These are phyloP conservation scores for Colletotrichum higginsianum DNA, from an alignment of 2,329 filamentous ascomycete species.

Conservation along the genomic window DNA sequence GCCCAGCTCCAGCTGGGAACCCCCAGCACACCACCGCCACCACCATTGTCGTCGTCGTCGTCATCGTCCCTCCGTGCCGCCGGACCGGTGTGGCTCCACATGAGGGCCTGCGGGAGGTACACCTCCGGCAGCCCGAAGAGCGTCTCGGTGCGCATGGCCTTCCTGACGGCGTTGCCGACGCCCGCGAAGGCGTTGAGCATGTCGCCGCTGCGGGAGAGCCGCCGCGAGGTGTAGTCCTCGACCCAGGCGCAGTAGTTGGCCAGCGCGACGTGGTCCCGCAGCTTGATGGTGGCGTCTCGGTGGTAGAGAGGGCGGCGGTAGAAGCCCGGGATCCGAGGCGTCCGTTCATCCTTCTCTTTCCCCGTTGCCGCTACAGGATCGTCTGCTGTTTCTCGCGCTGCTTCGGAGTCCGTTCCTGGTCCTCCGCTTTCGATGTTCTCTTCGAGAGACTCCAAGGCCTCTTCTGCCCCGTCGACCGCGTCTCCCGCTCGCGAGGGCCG, in stretches of 20 bases:
- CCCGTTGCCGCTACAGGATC: not conserved
- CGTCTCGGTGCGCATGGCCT: slow-evolving; percentile 3
- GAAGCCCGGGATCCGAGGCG: slow-evolving; percentile 5
- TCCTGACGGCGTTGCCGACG: slow-evolving; percentile 21
- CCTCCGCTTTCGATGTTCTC: not conserved
- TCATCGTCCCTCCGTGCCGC: not conserved
- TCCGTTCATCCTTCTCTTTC: not conserved
- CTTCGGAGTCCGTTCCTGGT: not conserved
- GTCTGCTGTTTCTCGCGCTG: not conserved
- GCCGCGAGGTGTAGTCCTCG: slow-evolving; percentile 55
- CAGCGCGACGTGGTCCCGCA: slow-evolving; percentile 41
- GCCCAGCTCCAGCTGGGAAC: slow-evolving; percentile 36
- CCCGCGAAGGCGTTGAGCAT: slow-evolving; percentile 39
- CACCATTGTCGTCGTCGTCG: not conserved
- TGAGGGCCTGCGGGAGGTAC: slow-evolving; percentile 19
- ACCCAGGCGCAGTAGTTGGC: slow-evolving; percentile 58
- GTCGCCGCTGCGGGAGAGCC: slow-evolving; percentile 30
- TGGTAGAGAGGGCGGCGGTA: slow-evolving; percentile 15
- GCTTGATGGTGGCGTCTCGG: slow-evolving; percentile 4
- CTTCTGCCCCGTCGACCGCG: not conserved
- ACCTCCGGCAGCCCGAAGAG: slow-evolving; percentile 17
- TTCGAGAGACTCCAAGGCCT: not conserved
- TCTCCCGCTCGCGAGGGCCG: not conserved
- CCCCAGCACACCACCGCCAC: not conserved
- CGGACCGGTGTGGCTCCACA: slow-evolving; percentile 29